These are phyloP conservation scores for Shiraia bambusicola DNA, from an alignment of 2,329 filamentous ascomycete species.

Conservation along the genomic window DNA sequence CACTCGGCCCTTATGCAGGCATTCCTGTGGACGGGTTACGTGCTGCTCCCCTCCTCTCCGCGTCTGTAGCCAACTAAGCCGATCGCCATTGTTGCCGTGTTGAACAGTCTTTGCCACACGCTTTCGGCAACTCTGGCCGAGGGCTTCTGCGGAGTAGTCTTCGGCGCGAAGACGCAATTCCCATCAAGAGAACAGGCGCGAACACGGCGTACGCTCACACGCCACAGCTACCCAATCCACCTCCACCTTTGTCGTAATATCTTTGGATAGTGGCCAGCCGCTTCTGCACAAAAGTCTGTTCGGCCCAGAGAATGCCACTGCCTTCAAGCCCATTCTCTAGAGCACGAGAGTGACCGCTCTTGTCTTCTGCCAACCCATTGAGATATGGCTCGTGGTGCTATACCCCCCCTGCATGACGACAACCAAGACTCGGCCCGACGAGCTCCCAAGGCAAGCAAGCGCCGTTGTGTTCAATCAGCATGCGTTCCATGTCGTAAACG, in stretches of 20 bases:
- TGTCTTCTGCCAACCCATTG: slow-evolving; percentile 9
- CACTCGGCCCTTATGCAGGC: slow-evolving; percentile 1
- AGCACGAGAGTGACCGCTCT: slow-evolving; percentile 15
- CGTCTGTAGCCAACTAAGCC: too few species aligned
- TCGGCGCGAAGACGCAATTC: not conserved
- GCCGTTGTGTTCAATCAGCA: slow-evolving; percentile 43
- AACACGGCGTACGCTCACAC: slow-evolving; percentile 12
- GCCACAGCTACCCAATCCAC: slow-evolving; percentile 12
- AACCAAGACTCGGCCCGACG: slow-evolving; percentile 20
- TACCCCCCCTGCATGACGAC: slow-evolving; percentile 22
- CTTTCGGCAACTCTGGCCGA: too few species aligned
- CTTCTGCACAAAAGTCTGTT: not conserved
- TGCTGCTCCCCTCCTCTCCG: too few species aligned
- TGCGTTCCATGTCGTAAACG: slow-evolving; percentile 55
- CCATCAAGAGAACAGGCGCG: slow-evolving; percentile 2
- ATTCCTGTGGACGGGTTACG: not conserved
- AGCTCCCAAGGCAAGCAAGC: slow-evolving; percentile 35
- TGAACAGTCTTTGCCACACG: too few species aligned
- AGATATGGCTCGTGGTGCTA: slow-evolving; percentile 34
- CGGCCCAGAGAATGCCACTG: slow-evolving; percentile 19
- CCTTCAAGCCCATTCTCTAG: slow-evolving; percentile 16
- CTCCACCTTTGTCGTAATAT: slow-evolving; percentile 1
- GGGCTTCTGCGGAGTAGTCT: too few species aligned
- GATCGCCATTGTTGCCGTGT: too few species aligned
- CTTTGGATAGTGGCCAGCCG: slow-evolving; percentile 10